Evolutionary conservation across 371 early-diverging fungal species (phyloP).

Genomic region (Choanephora cucurbitarum): DNA sequence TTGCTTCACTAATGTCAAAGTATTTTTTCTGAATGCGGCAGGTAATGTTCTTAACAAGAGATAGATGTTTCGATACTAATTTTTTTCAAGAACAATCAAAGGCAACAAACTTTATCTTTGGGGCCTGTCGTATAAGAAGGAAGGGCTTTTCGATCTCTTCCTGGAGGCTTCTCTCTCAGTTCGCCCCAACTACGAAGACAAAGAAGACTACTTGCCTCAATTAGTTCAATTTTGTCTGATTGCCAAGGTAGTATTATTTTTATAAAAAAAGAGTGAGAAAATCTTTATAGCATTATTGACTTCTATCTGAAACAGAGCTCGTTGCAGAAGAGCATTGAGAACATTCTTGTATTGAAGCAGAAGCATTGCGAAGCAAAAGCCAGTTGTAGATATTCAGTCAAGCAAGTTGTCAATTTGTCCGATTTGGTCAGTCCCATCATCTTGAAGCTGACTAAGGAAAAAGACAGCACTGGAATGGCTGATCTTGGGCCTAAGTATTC

Average conservation of each 20-base stretch:
- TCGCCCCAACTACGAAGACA: constrained; percentile 12
- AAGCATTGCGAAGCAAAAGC: not conserved
- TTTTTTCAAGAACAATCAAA: constrained; percentile 10
- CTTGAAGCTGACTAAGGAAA: constrained; percentile 7
- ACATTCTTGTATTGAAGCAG: not conserved
- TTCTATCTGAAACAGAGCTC: too few species aligned
- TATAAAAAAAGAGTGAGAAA: too few species aligned
- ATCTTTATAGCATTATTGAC: too few species aligned
- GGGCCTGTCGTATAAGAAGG: constrained; percentile 13
- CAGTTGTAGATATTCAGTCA: not conserved
- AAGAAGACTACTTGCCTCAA: constrained; percentile 6
- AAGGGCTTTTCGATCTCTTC: constrained; percentile 17
- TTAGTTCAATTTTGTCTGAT: constrained; percentile 15
- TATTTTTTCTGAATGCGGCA: constrained; percentile 19
- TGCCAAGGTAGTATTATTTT: constrained; percentile 8
- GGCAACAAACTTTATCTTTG: constrained; percentile 11
- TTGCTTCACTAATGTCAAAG: constrained; percentile 7
- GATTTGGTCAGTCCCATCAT: constrained; percentile 7
- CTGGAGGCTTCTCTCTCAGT: constrained; percentile 6
- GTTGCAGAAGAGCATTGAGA: too few species aligned
- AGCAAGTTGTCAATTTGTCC: not conserved
- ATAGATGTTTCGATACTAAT: too few species aligned
- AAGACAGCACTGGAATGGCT: constrained; percentile 1
- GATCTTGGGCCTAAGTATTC: constrained; percentile 4
- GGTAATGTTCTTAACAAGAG: constrained; percentile 9